phyloP scores from a whole-genome alignment of 192 early-diverging fungal species.

The Podila epicladia region DNA sequence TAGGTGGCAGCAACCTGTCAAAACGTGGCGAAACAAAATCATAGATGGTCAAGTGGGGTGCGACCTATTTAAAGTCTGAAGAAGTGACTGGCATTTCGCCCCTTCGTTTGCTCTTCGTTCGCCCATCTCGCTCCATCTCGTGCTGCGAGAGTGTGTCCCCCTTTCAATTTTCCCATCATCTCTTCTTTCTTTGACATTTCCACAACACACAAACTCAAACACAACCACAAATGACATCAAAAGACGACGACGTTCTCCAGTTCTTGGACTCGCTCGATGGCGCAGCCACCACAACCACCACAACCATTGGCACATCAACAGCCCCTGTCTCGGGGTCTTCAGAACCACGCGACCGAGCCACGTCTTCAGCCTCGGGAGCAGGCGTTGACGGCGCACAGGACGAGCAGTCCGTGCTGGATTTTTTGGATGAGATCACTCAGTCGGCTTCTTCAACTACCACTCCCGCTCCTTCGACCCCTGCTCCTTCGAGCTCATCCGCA shows the following conservation, averaged over 20 bases:
- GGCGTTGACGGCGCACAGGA: conserved; percentile 24
- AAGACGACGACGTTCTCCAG: conserved; percentile 54
- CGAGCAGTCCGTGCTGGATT: conserved; percentile 56
- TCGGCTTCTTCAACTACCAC: conserved; percentile 31
- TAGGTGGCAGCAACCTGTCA: too few species aligned
- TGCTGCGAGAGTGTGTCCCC: neutral
- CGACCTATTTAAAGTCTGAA: too few species aligned
- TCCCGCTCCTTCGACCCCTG: conserved; percentile 36
- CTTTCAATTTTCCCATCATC: neutral
- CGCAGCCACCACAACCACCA: conserved; percentile 7
- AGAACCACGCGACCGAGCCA: conserved; percentile 5
- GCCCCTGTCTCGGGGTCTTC: conserved; percentile 1
- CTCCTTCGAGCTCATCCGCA: conserved; percentile 32
- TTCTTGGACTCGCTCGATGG: conserved; percentile 55
- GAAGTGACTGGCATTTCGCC: too few species aligned
- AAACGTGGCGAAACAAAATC: neutral
- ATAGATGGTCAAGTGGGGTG: neutral
- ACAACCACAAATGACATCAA: conserved; percentile 23
- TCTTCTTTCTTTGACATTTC: neutral
- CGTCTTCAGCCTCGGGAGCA: conserved; percentile 5
- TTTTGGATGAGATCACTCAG: conserved; percentile 56
- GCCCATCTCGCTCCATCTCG: neutral
- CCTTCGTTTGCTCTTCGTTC: neutral
- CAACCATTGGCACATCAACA: neutral
- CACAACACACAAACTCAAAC: neutral